These are phyloP conservation scores for Aciculosporium take DNA, from an alignment of 2,329 filamentous ascomycete genomes.

Conservation along the genomic window DNA sequence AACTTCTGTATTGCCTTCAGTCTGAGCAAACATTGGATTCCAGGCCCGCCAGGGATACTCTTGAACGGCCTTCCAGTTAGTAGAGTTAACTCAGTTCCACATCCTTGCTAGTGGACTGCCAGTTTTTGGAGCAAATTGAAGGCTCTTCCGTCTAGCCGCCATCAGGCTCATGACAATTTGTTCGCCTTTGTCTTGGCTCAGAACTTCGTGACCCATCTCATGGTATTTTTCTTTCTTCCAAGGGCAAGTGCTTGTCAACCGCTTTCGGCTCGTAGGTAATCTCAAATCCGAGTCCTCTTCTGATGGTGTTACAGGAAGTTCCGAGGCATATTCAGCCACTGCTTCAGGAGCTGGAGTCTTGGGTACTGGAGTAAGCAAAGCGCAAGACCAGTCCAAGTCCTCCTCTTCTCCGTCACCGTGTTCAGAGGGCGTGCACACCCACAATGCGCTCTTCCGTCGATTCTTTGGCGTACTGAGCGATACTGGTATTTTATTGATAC, in stretches of 20 bases:
- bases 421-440: constrained; percentile 41
- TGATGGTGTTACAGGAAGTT: constrained; percentile 32
- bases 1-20: neutral
- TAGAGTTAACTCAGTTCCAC: constrained; percentile 24
- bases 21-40: neutral
- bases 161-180: constrained; percentile 48
- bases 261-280: constrained; percentile 20
- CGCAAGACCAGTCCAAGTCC: constrained; percentile 27
- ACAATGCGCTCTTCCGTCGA: constrained; percentile 39
- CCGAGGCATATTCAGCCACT: constrained; percentile 36
- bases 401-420: constrained; percentile 22
- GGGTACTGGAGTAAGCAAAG: constrained; percentile 40
- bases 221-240: constrained; percentile 28
- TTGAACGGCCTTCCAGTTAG: neutral
- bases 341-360: constrained; percentile 44
- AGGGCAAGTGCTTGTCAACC: constrained; percentile 40
- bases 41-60: neutral
- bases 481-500: constrained; percentile 23
- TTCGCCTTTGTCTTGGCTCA: constrained; percentile 39
- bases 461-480: constrained; percentile 34
- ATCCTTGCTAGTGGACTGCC: constrained; percentile 54
- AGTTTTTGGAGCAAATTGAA: constrained; percentile 63
- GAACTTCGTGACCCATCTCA: constrained; percentile 29
- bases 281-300: constrained; percentile 19
- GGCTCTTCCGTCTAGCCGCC: constrained; percentile 60